These are phyloP conservation scores for Rosa hybrid DNA, from an alignment of 331 rosid species.

Conservation along the genomic window DNA sequence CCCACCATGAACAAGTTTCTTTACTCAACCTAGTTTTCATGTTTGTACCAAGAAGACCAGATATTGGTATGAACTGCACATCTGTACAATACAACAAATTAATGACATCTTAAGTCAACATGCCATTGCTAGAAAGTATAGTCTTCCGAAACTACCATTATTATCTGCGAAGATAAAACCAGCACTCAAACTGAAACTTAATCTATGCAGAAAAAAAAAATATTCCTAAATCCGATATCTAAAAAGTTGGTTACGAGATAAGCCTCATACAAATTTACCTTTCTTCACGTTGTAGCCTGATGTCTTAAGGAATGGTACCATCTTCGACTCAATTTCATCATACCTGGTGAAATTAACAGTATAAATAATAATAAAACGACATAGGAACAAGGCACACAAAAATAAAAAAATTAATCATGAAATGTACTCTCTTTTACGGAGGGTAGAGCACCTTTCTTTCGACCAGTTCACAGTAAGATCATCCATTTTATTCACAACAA, in stretches of 20 bases:
- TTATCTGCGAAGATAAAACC: neutral
- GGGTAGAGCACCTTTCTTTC: conserved; percentile 67
- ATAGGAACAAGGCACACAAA: conserved; percentile 5
- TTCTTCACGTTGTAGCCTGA: conserved; percentile 97
- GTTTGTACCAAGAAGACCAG: conserved; percentile 80
- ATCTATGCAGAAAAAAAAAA: neutral
- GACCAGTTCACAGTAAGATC: conserved; percentile 91
- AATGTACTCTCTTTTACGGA: neutral
- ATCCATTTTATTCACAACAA: conserved; percentile 94
- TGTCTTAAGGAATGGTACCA: conserved; percentile 78
- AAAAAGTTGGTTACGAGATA: neutral
- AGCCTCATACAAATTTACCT: conserved; percentile 71
- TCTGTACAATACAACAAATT: conserved; percentile 45
- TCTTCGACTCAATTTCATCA: conserved; percentile 86
- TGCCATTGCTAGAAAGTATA: neutral
- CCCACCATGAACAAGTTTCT: conserved; percentile 80
- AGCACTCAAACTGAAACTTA: neutral
- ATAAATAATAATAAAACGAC: neutral
- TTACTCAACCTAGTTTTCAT: conserved; percentile 69
- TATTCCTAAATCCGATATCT: neutral
- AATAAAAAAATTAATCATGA: neutral
- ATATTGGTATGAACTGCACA: conserved; percentile 85
- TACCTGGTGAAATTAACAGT: conserved; percentile 52
- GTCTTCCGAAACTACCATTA: neutral
- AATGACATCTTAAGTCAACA: conserved; percentile 16